These are phyloP conservation scores for Lumnitzera littorea DNA, from an alignment of 345 rosid species.

Conservation along the genomic window DNA sequence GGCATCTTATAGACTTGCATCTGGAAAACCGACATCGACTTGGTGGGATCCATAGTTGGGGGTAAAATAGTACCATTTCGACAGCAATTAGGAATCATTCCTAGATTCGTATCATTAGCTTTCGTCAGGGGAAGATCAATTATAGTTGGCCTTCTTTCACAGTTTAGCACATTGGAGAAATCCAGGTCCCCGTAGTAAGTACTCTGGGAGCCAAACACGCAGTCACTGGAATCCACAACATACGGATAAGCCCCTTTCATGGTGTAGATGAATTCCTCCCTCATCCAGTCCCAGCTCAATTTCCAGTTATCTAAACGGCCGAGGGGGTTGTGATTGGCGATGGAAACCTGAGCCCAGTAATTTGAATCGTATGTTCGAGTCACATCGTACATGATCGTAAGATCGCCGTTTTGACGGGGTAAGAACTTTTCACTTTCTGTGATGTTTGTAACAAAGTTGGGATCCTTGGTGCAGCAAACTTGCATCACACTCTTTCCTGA, in stretches of 20 bases:
- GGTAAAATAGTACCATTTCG: slow-evolving; percentile 85
- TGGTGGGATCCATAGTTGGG: slow-evolving; percentile 61
- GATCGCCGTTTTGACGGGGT: slow-evolving; percentile 76
- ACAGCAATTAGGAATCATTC: slow-evolving; percentile 69
- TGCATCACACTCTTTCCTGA: slow-evolving; percentile 54
- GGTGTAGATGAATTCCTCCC: slow-evolving; percentile 61
- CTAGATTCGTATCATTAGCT: slow-evolving; percentile 63
- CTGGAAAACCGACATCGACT: slow-evolving; percentile 71
- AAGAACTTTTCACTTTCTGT: slow-evolving; percentile 50
- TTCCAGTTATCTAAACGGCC: slow-evolving; percentile 95
- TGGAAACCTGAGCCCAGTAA: slow-evolving; percentile 72
- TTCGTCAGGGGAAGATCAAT: slow-evolving; percentile 76
- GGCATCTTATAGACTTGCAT: slow-evolving; percentile 88
- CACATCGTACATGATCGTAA: slow-evolving; percentile 89
- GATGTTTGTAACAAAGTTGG: slow-evolving; percentile 43
- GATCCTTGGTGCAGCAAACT: slow-evolving; percentile 65
- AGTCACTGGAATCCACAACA: slow-evolving; percentile 61
- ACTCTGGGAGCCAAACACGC: slow-evolving; percentile 67
- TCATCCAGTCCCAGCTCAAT: slow-evolving; percentile 91
- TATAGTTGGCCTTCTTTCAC: slow-evolving; percentile 73
- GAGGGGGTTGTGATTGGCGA: slow-evolving; percentile 70
- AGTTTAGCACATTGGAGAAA: slow-evolving; percentile 64
- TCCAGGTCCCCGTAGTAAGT: slow-evolving; percentile 39
- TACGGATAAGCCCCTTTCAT: slow-evolving; percentile 91
- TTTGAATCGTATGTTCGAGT: slow-evolving; percentile 61